Base-by-base conservation (phyloP, 805 yeast genomes). In the Limtongia smithiae region DNA sequence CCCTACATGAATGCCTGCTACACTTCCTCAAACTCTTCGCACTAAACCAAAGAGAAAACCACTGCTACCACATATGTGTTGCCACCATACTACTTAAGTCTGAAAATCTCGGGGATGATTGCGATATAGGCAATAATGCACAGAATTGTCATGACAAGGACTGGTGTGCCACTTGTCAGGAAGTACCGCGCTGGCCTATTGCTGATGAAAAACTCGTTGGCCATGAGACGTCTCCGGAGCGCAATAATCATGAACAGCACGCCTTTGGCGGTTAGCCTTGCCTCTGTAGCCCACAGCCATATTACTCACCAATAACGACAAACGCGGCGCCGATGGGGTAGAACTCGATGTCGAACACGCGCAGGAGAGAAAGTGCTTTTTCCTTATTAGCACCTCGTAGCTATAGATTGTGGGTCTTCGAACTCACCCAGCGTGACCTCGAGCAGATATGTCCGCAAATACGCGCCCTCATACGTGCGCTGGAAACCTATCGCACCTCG, bases 401-500 rank as follows among this genome's bases (percentile, higher is more conserved):
- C n/a, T 17, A 1, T 1, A 18, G 7, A 5, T 24, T 15, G 12
- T 14, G n/a, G n/a, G n/a, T n/a, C n/a, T n/a, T n/a, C n/a, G 12
- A 20, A 46, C 65, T 14, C 55, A 46, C 71, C 74, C 60, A 86
- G 82, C 9, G 88, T 76, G 25, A 86, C 65, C 45, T 82, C 75
- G 18, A 85, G 82, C 27, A 86, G 68, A 18, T 90, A 83, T 0
- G 90, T 79, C 44, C 95, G 67, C 22, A 83, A 72, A 61, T 86
- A 85, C 1, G 94, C 90, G 0, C 94, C 95, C 62, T 85, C 93
- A 60, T 84, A 85, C 0, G 94, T 85, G 48, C 95, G 66, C 65
- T 85, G 93, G 59, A 83, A 83, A 0, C 91, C 93, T 58, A n/a
- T n/a, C n/a, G n/a, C n/a, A n/a, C n/a, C n/a, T n/a, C n/a, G n/a